Evolutionary conservation across 202 grass and related monocot species (phyloP).

Genomic region (Setaria viridis): DNA sequence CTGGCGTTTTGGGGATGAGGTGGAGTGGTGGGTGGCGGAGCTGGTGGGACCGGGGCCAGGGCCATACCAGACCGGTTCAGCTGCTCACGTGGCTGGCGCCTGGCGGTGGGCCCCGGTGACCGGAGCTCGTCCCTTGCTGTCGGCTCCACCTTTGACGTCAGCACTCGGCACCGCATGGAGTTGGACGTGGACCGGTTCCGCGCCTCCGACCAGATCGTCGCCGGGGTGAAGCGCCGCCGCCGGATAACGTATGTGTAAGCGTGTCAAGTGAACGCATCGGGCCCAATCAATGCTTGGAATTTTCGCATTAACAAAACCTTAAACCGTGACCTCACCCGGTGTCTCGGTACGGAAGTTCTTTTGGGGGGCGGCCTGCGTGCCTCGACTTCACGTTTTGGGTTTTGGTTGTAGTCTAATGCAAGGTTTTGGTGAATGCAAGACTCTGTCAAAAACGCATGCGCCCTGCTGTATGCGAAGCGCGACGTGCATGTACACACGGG

Average conservation of each 20-base stretch:
- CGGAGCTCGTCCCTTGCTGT: neutral
- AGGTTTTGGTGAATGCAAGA: neutral
- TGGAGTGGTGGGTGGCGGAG: neutral
- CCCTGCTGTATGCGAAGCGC: neutral
- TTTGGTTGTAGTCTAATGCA: neutral
- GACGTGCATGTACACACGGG: neutral
- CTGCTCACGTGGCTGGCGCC: conserved; percentile 25
- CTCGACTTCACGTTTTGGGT: neutral
- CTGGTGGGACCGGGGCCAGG: neutral
- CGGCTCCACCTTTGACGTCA: conserved; percentile 3
- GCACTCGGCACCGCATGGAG: conserved; percentile 3
- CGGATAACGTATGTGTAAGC: neutral
- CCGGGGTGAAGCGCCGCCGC: neutral
- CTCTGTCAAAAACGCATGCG: conserved; percentile 2
- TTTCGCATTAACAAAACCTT: neutral
- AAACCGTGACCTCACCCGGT: no score
- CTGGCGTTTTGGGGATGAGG: neutral
- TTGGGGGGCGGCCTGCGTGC: neutral
- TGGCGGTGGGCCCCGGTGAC: neutral
- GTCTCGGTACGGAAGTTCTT: neutral
- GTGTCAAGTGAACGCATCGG: neutral
- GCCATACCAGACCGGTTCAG: conserved; percentile 30
- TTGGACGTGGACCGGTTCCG: conserved; percentile 8
- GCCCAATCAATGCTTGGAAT: neutral
- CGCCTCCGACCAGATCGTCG: neutral